Base-by-base conservation (phyloP, 257 asterid genomes). In the Hygrophila difformis region DNA sequence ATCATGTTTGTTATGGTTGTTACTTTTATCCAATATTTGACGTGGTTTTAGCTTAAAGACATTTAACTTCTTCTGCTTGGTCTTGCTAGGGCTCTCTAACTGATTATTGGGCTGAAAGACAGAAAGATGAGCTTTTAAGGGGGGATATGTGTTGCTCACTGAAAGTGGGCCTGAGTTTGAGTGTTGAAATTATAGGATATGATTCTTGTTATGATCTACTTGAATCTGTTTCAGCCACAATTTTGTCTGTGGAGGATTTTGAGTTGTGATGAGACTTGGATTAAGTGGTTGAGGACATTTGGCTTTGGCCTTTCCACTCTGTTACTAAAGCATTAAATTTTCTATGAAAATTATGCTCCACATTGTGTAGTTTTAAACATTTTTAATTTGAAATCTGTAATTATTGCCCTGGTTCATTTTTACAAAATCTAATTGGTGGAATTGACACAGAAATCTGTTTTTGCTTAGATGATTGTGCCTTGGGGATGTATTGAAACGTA, bases 1-100 rank as follows among this genome's bases (percentile, higher is more conserved):
- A n/a, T n/a, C n/a, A n/a, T n/a, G n/a, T n/a, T n/a, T n/a, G n/a
- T n/a, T n/a, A n/a, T n/a, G n/a, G n/a, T n/a, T n/a, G n/a, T n/a
- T n/a, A n/a, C n/a, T n/a, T n/a, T n/a, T n/a, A n/a, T n/a, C n/a
- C n/a, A 33, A 36, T 23, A 53, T 53, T 44, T 37, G 12, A 17
- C 16, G 49, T 47, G 38, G 18, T 38, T 62, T 33, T 53, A 39
- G 51, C 49, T 39, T 39, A 42, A 45, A 31, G 47, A 39, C 14
- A 28, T 49, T n/a, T 49, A 6, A 37, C 6, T 49, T 39, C 39
- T 8, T 26, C 26, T 28, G 44, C 48, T 49, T 17, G 13, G 47
- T 28, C 24, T 51, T 49, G 40, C 44, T 40, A 35, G 18, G 34
- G n/a, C n/a, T n/a, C n/a, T n/a, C n/a, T n/a, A n/a, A n/a, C n/a